Base-by-base conservation (phyloP, 306 rosid genomes). In the Echinosophora koreensis region DNA sequence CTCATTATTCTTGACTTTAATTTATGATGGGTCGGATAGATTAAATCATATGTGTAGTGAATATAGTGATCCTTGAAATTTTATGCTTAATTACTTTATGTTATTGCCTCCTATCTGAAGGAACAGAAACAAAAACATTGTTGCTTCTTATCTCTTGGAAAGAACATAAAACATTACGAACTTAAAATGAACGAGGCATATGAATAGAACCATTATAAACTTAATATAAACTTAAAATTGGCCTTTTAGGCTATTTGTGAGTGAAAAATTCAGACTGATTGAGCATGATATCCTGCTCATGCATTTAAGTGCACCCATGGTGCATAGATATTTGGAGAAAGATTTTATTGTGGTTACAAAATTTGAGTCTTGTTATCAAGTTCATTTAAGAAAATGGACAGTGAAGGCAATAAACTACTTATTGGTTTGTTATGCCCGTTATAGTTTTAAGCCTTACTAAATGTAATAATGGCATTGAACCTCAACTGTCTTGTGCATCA, bases 161-260 rank as follows among this genome's bases (percentile, higher is more conserved):
- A 32, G 28, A 32, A 38, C 17, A n/a, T 65, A 42, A n/a, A n/a
- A n/a, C n/a, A n/a, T n/a, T n/a, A n/a, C n/a, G n/a, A n/a, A n/a
- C n/a, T n/a, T n/a, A n/a, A n/a, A n/a, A n/a, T n/a, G n/a, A n/a
- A n/a, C n/a, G n/a, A n/a, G n/a, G n/a, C n/a, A n/a, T n/a, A n/a
- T n/a, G n/a, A 37, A 6, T 57, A 4, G 35, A 27, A 69, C 46
- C 51, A 35, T 34, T 60, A 11, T 51, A 49, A 32, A 38, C 27
- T 72, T 72, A 47, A 66, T 14, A 18, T 28, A 39, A 18, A 73
- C 62, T 22, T n/a, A 41, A 52, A 8, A 50, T 74, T 69, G 80
- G 75, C 58, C 38, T 41, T 63, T 44, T 32, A 32, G 64, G 68
- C 18, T 69, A n/a, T 62, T 70, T 27, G n/a, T 32, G 8, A 9